Evolutionary conservation across 495 filamentous ascomycete species (phyloP), one percentile per base, ranked within the genome.

Genomic region (Amorphotheca resinae): DNA sequence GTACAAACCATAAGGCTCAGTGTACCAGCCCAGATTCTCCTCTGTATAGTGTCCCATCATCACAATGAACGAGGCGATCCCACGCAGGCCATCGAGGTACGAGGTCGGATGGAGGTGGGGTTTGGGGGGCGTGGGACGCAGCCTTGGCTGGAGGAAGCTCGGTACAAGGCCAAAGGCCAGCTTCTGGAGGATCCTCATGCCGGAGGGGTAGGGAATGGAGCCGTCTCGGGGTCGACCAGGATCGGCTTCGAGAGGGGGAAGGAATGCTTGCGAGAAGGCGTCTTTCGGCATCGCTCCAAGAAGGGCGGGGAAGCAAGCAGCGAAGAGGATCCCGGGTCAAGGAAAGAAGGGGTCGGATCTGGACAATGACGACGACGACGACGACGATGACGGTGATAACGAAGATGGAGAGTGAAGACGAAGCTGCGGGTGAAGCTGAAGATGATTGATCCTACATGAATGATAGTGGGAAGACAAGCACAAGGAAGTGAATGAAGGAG

Each of bases 81-180:
- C 72, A 16, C 71, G 64, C 18, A 76, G 59, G 15, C 71, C 69
- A 57, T 70, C 64, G 35, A 76, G 62, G 48, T 72, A 74, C 15
- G 71, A 63, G 1, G 74, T 77, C 6, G 69, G 62, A 32, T 66
- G 66, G 16, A 52, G 31, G 14, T 38, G 33, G 9, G 37, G 22
- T 32, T 47, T 56, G 4, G 36, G 17, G 4, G 30, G 18, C 1
- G 23, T 14, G 9, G 45, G 49, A 4, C 50, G 53, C n/a, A 56
- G 17, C 17, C 40, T 43, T 17, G 37, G 22, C 26, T 55, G 53
- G 2, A 52, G 9, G 16, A 50, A 53, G 35, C 40, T 49, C 5
- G 53, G 53, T 0, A 56, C 7, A 8, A 56, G 23, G 2, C 41
- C 37, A 25, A 49, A 56, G 9, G 22, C 46, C 26, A 45, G 40